Evolutionary conservation across 106 monocot genomes (phyloP).

Genomic region (Narthecium ossifragum): DNA sequence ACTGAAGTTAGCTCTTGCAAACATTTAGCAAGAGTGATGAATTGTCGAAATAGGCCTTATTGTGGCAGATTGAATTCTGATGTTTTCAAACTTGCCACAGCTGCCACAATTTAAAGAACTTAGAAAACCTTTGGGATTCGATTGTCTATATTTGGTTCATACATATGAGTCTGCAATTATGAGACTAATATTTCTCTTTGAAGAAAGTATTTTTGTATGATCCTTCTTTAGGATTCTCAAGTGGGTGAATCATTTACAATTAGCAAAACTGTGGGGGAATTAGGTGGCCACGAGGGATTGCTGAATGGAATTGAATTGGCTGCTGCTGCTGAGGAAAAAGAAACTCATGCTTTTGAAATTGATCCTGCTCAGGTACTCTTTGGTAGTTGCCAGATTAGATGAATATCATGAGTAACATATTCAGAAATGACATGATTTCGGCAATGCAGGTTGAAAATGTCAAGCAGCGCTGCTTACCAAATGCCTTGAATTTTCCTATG

Average conservation of each 20-base stretch:
- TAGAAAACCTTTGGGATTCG: no score
- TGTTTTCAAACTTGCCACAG: no score
- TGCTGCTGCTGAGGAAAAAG: conserved; percentile 93
- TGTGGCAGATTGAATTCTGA: no score
- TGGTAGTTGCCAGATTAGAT: neutral
- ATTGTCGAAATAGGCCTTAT: no score
- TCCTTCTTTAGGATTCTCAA: conserved; percentile 36
- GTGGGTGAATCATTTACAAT: conserved; percentile 58
- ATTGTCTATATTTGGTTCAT: no score
- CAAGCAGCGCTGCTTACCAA: conserved; percentile 95
- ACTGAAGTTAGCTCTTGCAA: no score
- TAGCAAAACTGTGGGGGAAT: conserved; percentile 69
- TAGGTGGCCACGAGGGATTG: conserved; percentile 67
- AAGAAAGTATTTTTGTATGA: neutral
- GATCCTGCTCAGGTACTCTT: conserved; percentile 65
- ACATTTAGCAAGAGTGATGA: no score
- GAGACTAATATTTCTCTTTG: neutral
- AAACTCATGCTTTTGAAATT: conserved; percentile 97
- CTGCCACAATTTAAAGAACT: no score
- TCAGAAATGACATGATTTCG: neutral
- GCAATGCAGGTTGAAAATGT: conserved; percentile 90
- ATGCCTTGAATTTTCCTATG: conserved; percentile 98
- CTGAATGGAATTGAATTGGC: conserved; percentile 70
- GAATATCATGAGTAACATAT: neutral
- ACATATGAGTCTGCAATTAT: no score